Conservation (phyloP, 441 rosid genomes). For the Erysimum cheiri region DNA sequence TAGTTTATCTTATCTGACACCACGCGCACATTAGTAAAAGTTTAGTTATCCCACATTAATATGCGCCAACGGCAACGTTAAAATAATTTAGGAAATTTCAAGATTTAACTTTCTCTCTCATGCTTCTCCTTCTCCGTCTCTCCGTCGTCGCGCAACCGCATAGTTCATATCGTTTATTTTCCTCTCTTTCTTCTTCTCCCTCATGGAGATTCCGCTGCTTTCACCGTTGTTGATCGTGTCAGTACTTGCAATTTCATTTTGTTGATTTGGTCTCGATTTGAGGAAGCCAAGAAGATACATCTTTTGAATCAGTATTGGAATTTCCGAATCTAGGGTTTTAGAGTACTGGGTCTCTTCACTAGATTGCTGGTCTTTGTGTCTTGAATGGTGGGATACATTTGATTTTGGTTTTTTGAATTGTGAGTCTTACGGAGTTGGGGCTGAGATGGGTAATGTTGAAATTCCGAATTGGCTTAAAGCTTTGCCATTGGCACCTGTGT, state of each 20-base stretch:
- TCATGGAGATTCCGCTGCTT: not conserved
- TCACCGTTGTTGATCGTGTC: not conserved
- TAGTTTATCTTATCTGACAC: constrained; percentile 15
- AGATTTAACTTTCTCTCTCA: constrained; percentile 38
- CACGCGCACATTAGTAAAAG: constrained; percentile 19
- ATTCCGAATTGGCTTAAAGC: constrained; percentile 89
- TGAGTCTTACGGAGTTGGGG: constrained; percentile 21
- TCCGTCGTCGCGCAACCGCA: constrained; percentile 47
- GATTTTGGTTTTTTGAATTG: constrained; percentile 39
- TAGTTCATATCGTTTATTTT: constrained; percentile 41
- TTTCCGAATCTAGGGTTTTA: constrained; percentile 54
- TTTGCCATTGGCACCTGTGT: constrained; percentile 94
- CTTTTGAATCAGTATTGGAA: constrained; percentile 14
- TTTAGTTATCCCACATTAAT: constrained; percentile 18
- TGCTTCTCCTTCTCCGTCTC: constrained; percentile 34
- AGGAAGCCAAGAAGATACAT: not conserved
- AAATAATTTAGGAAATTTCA: constrained; percentile 32
- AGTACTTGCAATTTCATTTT: constrained; percentile 16
- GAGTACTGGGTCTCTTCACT: constrained; percentile 10
- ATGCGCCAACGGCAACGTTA: constrained; percentile 36
- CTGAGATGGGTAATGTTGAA: constrained; percentile 88
- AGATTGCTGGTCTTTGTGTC: not conserved
- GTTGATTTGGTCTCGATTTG: constrained; percentile 21
- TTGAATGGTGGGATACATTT: constrained; percentile 23
- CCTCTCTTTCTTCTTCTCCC: not conserved